A percentile compares a stretch with the other conserved stretches of the same genome.
phyloP scores from a whole-genome alignment of 1,284 basidiomycete species.

The Cryptococcus sp. region DNA sequence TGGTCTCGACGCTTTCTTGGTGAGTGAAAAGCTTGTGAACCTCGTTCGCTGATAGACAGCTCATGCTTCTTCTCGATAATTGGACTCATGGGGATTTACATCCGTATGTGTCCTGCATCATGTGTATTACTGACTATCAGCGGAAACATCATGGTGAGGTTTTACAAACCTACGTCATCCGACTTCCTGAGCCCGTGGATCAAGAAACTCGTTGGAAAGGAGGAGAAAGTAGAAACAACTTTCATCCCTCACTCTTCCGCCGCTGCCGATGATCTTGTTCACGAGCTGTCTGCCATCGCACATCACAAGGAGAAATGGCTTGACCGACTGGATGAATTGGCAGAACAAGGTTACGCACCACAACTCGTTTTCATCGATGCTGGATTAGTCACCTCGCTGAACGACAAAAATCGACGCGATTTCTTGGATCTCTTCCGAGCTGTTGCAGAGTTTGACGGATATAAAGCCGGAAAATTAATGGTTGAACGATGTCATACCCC shows the following conservation, averaged over 20 bases:
- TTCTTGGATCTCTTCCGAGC: constrained; percentile 96
- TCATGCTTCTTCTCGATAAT: constrained; percentile 97
- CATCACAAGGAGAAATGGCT: constrained; percentile 66
- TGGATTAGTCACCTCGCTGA: constrained; percentile 84
- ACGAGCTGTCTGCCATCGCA: constrained; percentile 59
- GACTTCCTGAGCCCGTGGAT: constrained; percentile 51
- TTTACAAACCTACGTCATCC: constrained; percentile 71
- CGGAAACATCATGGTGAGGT: constrained; percentile 97
- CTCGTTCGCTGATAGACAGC: constrained; percentile 52
- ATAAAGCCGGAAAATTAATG: constrained; percentile 91
- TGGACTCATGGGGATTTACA: constrained; percentile 90
- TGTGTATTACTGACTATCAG: neutral
- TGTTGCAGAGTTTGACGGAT: constrained; percentile 94
- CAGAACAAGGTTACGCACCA: constrained; percentile 75
- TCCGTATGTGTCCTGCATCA: constrained; percentile 31
- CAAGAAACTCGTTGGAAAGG: constrained; percentile 30
- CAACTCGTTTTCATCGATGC: constrained; percentile 97
- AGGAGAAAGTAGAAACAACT: constrained; percentile 16
- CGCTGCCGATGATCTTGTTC: constrained; percentile 56
- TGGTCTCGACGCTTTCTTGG: constrained; percentile 92
- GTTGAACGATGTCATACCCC: constrained; percentile 91
- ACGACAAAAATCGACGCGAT: constrained; percentile 75
- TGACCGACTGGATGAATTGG: constrained; percentile 62
- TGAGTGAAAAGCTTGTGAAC: constrained; percentile 47
- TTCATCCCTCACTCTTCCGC: constrained; percentile 5